Evolutionary conservation across 495 filamentous ascomycete species (phyloP), one percentile per base, ranked within the genome.

Genomic region (Wilcoxina mikolae): DNA sequence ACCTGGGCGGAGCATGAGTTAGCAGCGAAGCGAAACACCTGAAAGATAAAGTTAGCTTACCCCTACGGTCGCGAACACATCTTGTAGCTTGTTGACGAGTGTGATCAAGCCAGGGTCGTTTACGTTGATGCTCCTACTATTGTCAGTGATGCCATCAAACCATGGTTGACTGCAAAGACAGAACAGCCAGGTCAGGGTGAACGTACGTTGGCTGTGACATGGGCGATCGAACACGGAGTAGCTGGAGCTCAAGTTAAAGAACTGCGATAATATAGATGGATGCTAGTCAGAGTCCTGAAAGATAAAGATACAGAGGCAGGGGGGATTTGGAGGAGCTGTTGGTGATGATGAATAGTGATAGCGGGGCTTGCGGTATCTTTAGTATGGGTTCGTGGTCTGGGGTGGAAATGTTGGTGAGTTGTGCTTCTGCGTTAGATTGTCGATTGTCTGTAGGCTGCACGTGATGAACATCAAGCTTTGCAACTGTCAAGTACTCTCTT

Each of bases 61-160:
- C 48, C 93, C 93, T 58, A 99, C 93, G 33, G 91, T 96, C 42
- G 91, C 81, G 68, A 99, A 99, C 56, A 96, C 93, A 88, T 99
- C 91, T 68, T 99, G 91, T 25, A 99, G 80, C 73, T 94, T 95
- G 75, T 99, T 99, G 64, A 99, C 91, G 58, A 96, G 81, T 62
- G 91, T 95, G 68, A 87, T 87, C 64, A 87, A 74, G 58, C 76
- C 76, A 22, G 83, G 83, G 63, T 87, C 83, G 65, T 87, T 87
- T 57, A 87, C 82, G 65, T 85, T 87, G 62, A 86, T 84, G 29
- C 60, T 64, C 60, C 81, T 85, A 67, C 23, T 31, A 7, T 17
- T 15, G 51, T 54, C 25, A 54, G 51, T 49, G 23, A 18, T 24
- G 2, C 43, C 23, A 46, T 46, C 2, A 3, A 3, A 9, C 3